Base-by-base conservation (phyloP, 2,329 filamentous ascomycete genomes). In the Aspergillus aculeatinus region DNA sequence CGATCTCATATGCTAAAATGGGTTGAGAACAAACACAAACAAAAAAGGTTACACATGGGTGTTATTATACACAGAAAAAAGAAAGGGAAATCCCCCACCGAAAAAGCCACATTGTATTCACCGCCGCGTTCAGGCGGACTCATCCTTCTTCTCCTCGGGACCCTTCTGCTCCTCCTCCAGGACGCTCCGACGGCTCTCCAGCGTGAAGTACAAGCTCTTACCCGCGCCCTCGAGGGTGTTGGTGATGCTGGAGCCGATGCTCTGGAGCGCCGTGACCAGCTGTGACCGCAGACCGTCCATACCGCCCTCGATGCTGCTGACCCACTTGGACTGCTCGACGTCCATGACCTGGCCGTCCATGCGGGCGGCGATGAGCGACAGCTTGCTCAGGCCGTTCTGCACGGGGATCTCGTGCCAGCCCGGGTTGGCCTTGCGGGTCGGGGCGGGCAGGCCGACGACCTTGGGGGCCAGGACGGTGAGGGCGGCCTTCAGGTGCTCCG, bases 321-420 rank as follows among this genome's bases (percentile, higher is more conserved):
- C 83, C 88, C 88, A 90, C 70, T 82, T 86, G 29, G 83, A 81
- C 57, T 90, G 89, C 11, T 88, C 87, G 51, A 85, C 77, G 72
- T 97, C 93, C 70, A 96, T 93, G 33, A 92, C 86, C 75, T 87
- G 89, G 63, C 90, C 90, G 72, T 99, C 95, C 31, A 97, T 85
- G 55, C 95, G 84, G 14, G 93, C 93, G 56, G 92, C 95, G 14
- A 99, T 79, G 35, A 99, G 78, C 74, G 96, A 82, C 64, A 99
- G 78, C 79, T 99, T 99, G 70, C 92, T 87, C 67, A 99, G 75
- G 7, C 90, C 95, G 65, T 81, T 85, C 77, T 97, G 93, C 57
- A 94, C 91, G 1, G 83, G 76, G 0, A 86, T 83, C 58, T 97
- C 94, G 74, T 96, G 85, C 77, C 92, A 96, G 12, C 88, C 87